phyloP scores from a whole-genome alignment of 1,284 basidiomycete species.

The Heterobasidion irregulare region DNA sequence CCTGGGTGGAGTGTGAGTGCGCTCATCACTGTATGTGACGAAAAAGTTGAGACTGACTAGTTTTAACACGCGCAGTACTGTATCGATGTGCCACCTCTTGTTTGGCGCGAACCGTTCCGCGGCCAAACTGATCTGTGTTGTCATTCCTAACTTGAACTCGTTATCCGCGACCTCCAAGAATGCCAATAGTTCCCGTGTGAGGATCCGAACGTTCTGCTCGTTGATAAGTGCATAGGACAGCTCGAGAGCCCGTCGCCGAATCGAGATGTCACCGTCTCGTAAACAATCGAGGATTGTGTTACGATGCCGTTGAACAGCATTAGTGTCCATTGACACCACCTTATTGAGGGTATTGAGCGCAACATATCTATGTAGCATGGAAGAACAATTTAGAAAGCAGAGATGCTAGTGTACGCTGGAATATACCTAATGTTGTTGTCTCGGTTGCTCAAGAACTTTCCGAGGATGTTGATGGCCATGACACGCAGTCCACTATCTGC shows the following conservation, averaged over 20 bases:
- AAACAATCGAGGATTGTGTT: constrained; percentile 98
- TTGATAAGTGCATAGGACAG: constrained; percentile 97
- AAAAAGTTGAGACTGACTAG: constrained; percentile 48
- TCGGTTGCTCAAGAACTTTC: constrained; percentile 95
- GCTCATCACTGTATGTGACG: neutral
- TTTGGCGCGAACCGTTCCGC: constrained; percentile 97
- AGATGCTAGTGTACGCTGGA: neutral
- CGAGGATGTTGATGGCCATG: constrained; percentile 99
- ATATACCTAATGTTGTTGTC: constrained; percentile 97
- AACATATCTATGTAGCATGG: constrained; percentile 65
- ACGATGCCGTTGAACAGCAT: constrained; percentile 96
- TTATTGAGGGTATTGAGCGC: constrained; percentile 98
- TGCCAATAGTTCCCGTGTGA: constrained; percentile 88
- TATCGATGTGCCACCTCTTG: constrained; percentile 99
- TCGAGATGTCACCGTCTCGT: constrained; percentile 97
- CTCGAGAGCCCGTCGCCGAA: constrained; percentile 92
- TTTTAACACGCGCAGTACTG: constrained; percentile 88
- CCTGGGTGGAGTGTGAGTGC: constrained; percentile 34
- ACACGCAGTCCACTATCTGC: constrained; percentile 93
- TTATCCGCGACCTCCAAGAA: constrained; percentile 99
- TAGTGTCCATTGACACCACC: constrained; percentile 96
- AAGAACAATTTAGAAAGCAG: neutral
- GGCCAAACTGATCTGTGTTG: constrained; percentile 93
- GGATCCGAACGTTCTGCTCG: constrained; percentile 88
- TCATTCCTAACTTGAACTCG: constrained; percentile 98